Percentiles rank a stretch among this genome's conserved stretches.
Evolutionary conservation across 495 filamentous ascomycete species (phyloP).

Genomic region (Aspergillus wentii): DNA sequence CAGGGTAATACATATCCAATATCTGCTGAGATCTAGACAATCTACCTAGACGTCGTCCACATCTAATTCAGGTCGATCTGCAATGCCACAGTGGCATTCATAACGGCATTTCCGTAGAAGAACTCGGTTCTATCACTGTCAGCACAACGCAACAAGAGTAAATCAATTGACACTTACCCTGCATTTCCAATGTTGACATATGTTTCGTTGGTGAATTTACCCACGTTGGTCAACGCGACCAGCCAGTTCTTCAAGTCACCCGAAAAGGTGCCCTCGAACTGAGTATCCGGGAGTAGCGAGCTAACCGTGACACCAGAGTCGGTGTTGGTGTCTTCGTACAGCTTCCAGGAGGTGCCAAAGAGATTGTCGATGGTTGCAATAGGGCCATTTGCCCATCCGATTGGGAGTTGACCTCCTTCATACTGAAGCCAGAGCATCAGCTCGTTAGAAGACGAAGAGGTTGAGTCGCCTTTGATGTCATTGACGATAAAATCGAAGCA

Average conservation of each 20-base stretch:
- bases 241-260: conserved; percentile 38
- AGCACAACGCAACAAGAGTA: background rate
- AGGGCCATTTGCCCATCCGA: conserved; percentile 25
- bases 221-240: conserved; percentile 20
- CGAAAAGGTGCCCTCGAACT: conserved; percentile 27
- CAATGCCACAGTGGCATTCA: conserved; percentile 22
- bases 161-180: conserved; percentile 15
- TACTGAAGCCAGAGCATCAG: conserved; percentile 38
- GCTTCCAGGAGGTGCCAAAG: conserved; percentile 30
- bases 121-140: conserved; percentile 23
- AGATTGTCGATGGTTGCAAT: conserved; percentile 22
- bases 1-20: too few relatives aligned
- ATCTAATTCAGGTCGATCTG: too few relatives aligned
- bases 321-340: conserved; percentile 29
- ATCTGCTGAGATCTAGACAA: too few relatives aligned
- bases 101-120: conserved; percentile 27
- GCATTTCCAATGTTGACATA: conserved; percentile 35
- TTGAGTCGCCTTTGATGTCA: conserved; percentile 23
- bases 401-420: conserved; percentile 32
- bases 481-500: conserved; percentile 36
- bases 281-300: conserved; percentile 25
- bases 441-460: conserved; percentile 24
- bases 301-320: conserved; percentile 31
- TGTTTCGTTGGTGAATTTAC: conserved; percentile 17
- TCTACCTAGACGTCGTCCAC: too few relatives aligned